Evolutionary conservation across 495 filamentous ascomycete species (phyloP), one percentile per base, ranked within the genome.

Genomic region (Aspergillus steynii): DNA sequence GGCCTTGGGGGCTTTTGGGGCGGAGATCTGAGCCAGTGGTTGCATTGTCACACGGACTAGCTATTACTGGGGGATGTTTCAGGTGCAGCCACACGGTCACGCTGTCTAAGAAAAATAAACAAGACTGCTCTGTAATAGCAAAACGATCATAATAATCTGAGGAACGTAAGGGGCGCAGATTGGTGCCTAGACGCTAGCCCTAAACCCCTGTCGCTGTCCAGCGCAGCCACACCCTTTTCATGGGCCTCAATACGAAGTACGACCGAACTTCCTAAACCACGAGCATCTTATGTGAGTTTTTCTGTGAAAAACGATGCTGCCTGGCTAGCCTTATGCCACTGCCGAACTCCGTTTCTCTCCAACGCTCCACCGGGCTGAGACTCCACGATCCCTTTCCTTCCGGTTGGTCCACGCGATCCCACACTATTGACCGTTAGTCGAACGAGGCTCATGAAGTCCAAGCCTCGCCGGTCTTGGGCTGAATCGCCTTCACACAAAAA

Each of bases 341-440:
- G 53, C 53, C 53, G 53, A 45, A 55, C 32, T 55, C 53, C 53
- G 51, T 26, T 3, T 1, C 31, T 29, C 29, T 26, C 28, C 14
- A 5, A 15, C 28, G 29, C 15, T 29, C 15, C 29, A 27, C 20
- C 14, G 29, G 31, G 29, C 46, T 8, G 42, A 20, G 55, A 50
- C 12, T 27, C 26, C 27, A 29, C 20, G 31, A 37, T 59, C 56
- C 56, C 32, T 10, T 3, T 20, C 9, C 47, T 59, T 52, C 48
- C 48, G 56, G 56, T 52, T 59, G 56, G 56, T 52, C 56, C 56
- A 52, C 48, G 48, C 55, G 29, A 50, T 20, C n/a, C 37, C 9
- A 42, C 9, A 42, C 37, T 42, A 42, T 42, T 42, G 37, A 42
- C 10, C 37, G 37, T 42, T 42, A 42, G 37, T 42, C 37, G 12